Evolutionary conservation across 176 grass and related monocot genomes (phyloP).

Genomic region (Carex parvula): DNA sequence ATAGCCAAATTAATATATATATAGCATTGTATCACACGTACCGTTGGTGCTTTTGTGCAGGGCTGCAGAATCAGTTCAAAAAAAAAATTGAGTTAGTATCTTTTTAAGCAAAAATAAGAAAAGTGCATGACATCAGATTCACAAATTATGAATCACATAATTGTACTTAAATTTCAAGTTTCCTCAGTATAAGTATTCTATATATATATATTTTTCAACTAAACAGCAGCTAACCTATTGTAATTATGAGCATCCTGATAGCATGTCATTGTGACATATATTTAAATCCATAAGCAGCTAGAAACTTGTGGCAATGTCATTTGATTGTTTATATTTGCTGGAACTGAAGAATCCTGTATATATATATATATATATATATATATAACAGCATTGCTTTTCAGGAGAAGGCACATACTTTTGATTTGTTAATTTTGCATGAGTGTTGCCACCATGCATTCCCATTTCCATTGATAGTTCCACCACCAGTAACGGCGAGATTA

Average conservation of each 20-base stretch:
- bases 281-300: not conserved
- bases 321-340: not conserved
- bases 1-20: conserved; percentile 8
- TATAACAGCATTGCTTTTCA: not conserved
- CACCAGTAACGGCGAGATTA: conserved; percentile 40
- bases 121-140: not conserved
- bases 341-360: not conserved
- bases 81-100: not conserved
- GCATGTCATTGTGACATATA: not conserved
- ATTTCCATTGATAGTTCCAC: conserved; percentile 68
- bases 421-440: conserved; percentile 64
- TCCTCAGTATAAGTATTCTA: not conserved
- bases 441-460: conserved; percentile 65
- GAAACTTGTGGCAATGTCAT: not conserved
- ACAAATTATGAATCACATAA: not conserved
- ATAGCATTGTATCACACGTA: conserved; percentile 18
- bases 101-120: not conserved
- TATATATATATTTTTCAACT: not conserved
- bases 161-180: not conserved
- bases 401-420: conserved; percentile 35
- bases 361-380: not conserved
- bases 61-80: conserved; percentile 34
- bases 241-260: not conserved
- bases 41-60: conserved; percentile 63
- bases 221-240: not conserved